Evolutionary conservation across 805 yeast genomes (phyloP).

Genomic region (Candida pseudoglaebosa): DNA sequence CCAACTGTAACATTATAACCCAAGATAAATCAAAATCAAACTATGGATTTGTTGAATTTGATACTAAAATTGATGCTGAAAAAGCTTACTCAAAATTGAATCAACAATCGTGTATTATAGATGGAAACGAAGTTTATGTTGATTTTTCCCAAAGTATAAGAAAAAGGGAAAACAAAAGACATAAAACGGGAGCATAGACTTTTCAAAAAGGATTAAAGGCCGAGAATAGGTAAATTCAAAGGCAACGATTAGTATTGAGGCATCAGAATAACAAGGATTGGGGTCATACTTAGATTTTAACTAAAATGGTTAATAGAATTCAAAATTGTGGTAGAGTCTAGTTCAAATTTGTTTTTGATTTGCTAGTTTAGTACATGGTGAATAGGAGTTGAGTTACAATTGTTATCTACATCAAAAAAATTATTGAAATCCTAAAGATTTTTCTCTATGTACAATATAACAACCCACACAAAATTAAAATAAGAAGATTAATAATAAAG

Average conservation of each 20-base stretch:
- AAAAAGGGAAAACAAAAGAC: not conserved
- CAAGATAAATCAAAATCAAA: conserved; percentile 48
- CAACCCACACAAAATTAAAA: conserved; percentile 4
- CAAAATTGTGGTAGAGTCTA: no score
- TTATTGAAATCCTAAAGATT: not conserved
- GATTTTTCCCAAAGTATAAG: conserved; percentile 54
- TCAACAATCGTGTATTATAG: conserved; percentile 54
- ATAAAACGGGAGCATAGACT: no score
- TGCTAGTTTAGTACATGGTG: no score
- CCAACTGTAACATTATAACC: conserved; percentile 46
- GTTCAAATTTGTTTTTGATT: no score
- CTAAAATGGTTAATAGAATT: no score
- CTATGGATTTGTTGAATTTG: conserved; percentile 64
- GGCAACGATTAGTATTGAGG: not conserved
- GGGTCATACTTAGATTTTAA: no score
- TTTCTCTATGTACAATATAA: conserved; percentile 5
- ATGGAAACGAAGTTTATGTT: conserved; percentile 59
- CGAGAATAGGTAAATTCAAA: not conserved
- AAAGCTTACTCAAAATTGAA: conserved; percentile 56
- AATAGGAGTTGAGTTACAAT: not conserved
- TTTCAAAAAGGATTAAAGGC: conserved; percentile 44
- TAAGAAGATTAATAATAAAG: conserved; percentile 8
- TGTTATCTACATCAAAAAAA: no score
- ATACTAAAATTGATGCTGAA: conserved; percentile 47
- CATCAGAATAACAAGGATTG: no score